These are phyloP conservation scores for Tolypocladium endophyticum DNA, from an alignment of 2,329 filamentous ascomycete genomes.

Conservation along the genomic window DNA sequence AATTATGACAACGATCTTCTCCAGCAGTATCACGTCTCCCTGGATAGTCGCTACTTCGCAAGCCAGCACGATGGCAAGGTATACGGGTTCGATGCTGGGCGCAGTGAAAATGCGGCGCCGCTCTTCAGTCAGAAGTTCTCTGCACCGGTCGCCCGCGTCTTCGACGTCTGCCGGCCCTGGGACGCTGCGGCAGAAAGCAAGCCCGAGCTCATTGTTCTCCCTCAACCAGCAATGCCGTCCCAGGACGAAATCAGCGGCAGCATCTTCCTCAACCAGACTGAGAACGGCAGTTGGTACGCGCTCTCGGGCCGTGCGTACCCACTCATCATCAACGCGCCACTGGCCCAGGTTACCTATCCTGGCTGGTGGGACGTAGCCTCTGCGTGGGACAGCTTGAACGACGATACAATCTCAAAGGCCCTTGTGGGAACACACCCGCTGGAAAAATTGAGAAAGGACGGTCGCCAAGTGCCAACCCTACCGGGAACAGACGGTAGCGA, in stretches of 20 bases:
- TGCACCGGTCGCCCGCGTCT: slow-evolving; percentile 76
- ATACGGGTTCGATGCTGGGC: slow-evolving; percentile 64
- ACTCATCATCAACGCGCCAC: slow-evolving; percentile 60
- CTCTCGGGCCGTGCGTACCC: slow-evolving; percentile 82
- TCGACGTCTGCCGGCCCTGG: slow-evolving; percentile 71
- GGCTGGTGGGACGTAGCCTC: slow-evolving; percentile 37
- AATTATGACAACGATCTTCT: slow-evolving; percentile 81
- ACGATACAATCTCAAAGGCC: slow-evolving; percentile 44
- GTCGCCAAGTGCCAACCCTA: slow-evolving; percentile 25
- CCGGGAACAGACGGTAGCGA: slow-evolving; percentile 18
- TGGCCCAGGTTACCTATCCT: slow-evolving; percentile 31
- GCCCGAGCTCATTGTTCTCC: slow-evolving; percentile 70
- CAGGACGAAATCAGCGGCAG: slow-evolving; percentile 47
- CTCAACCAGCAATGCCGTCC: slow-evolving; percentile 64
- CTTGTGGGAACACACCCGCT: slow-evolving; percentile 65
- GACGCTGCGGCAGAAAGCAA: slow-evolving; percentile 53
- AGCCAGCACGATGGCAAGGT: slow-evolving; percentile 76
- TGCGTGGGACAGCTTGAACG: slow-evolving; percentile 26
- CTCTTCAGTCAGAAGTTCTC: slow-evolving; percentile 60
- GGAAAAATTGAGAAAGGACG: slow-evolving; percentile 24
- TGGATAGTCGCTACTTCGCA: slow-evolving; percentile 84
- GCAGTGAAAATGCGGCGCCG: slow-evolving; percentile 36
- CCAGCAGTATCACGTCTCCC: slow-evolving; percentile 66
- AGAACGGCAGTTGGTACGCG: slow-evolving; percentile 85
- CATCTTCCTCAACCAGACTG: slow-evolving; percentile 80